A percentile compares a stretch with the other conserved stretches of the same genome.
These are phyloP conservation scores for Aspergillus sclerotialis DNA, from an alignment of 2,329 filamentous ascomycete genomes.

Conservation along the genomic window DNA sequence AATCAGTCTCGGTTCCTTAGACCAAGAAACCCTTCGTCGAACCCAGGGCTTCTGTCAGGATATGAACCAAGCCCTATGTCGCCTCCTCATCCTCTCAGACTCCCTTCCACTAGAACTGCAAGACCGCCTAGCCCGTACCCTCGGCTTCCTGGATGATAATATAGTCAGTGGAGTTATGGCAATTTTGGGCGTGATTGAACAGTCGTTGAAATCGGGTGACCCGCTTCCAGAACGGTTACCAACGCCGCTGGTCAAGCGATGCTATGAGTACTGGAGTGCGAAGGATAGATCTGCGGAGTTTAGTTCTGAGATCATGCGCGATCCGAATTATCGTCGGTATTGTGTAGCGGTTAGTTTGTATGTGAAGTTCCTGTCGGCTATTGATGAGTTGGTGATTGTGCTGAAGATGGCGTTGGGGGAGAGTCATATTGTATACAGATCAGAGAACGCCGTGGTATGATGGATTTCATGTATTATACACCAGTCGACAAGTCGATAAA, in stretches of 20 bases:
- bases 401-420: constrained; percentile 42
- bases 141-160: constrained; percentile 38
- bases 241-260: constrained; percentile 38
- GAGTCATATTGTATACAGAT: constrained; percentile 29
- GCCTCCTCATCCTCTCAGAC: constrained; percentile 28
- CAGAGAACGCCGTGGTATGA: too few species aligned
- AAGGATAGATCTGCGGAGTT: constrained; percentile 13
- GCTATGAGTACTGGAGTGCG: constrained; percentile 22
- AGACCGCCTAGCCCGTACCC: constrained; percentile 28
- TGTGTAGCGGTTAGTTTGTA: constrained; percentile 43
- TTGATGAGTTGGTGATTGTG: constrained; percentile 41
- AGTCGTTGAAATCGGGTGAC: constrained; percentile 42
- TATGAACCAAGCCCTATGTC: constrained; percentile 26
- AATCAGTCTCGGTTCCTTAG: constrained; percentile 33
- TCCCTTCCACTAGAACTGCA: constrained; percentile 35
- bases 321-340: constrained; percentile 40
- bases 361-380: constrained; percentile 35
- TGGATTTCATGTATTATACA: too few species aligned
- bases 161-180: constrained; percentile 47
- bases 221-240: constrained; percentile 44
- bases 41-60: constrained; percentile 26
- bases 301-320: constrained; percentile 29
- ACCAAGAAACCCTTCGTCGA: constrained; percentile 23
- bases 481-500: too few species aligned
- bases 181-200: constrained; percentile 41